Evolutionary conservation across 306 rosid species (phyloP), one percentile per base, ranked within the genome.

Genomic region (Gastrolobium villosum): DNA sequence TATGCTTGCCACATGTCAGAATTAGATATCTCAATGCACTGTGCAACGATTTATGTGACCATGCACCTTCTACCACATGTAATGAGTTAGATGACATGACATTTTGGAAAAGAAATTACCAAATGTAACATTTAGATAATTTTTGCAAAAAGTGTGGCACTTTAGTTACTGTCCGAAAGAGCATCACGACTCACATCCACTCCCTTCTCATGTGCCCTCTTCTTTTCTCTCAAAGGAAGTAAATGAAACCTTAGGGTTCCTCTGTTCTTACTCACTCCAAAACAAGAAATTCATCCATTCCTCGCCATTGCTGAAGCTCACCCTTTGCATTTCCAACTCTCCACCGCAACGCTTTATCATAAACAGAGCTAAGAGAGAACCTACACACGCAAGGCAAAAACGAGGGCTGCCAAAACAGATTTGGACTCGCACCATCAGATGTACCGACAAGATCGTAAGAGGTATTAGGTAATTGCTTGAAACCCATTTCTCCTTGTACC

Each of bases 391-490:
- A 93, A 91, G 98, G 95, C 97, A 75, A 94, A 92, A 88, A 92
- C 96, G 46, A 85, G 88, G 79, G 89, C 96, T 1, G 90, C 87
- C 1, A 94, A 52, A 78, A 92, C 79, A 78, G 96, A 90, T 87
- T 48, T 88, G 72, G 92, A 92, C 71, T 87, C 94, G 2, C 83
- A 92, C 94, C 34, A 90, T 94, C 84, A 79, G 81, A 87, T 97
- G 97, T 77, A 90, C 98, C 72, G 88, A 83, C 94, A 94, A 94
- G 81, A 62, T 94, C 75, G 94, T 94, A 74, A 76, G 87, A 92
- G 98, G 98, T 94, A 84, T 75, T 65, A 92, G 98, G 98, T 94
- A 84, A 78, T 65, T 46, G 37, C 45, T 14, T 1, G 5, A 73
- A 43, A 39, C 76, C 70, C 43, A 35, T 60, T 57, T 56, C 60